These are phyloP conservation scores for Psidium guajava DNA, from an alignment of 345 rosid species.

Conservation along the genomic window DNA sequence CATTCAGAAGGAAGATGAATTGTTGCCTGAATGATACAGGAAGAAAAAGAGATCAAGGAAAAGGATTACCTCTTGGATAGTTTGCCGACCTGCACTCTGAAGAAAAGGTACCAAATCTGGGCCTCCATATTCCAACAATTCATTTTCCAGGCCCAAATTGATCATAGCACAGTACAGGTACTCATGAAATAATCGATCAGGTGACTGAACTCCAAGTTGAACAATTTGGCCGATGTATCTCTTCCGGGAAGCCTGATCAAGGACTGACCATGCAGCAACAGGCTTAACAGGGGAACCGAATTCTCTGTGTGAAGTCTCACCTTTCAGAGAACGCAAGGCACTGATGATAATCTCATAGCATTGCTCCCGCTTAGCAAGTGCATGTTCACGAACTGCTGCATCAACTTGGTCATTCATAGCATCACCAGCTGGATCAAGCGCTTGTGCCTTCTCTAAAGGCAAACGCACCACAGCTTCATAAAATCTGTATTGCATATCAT, in stretches of 20 bases:
- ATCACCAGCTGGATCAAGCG: conserved; percentile 89
- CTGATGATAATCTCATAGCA: conserved; percentile 80
- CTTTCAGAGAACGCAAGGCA: conserved; percentile 68
- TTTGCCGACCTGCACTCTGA: conserved; percentile 62
- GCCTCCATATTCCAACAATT: conserved; percentile 94
- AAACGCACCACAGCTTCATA: conserved; percentile 95
- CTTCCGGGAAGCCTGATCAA: conserved; percentile 61
- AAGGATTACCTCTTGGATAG: conserved; percentile 54
- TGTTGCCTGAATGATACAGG: neutral
- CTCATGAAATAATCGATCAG: conserved; percentile 84
- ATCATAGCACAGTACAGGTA: conserved; percentile 75
- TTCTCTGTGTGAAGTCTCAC: conserved; percentile 35
- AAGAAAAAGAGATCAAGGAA: neutral
- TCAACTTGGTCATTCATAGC: conserved; percentile 90
- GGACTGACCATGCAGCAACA: conserved; percentile 29
- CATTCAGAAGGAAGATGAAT: neutral
- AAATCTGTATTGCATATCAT: conserved; percentile 45
- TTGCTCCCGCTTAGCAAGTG: conserved; percentile 70
- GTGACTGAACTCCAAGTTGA: conserved; percentile 89
- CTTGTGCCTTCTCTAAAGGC: conserved; percentile 89
- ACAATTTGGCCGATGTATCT: conserved; percentile 87
- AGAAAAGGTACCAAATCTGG: conserved; percentile 95
- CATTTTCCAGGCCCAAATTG: conserved; percentile 83
- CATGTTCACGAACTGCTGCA: conserved; percentile 54
- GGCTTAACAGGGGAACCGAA: conserved; percentile 50